phyloP scores from a whole-genome alignment of 139 green algal genomes.

The Coelastrella sp. region DNA sequence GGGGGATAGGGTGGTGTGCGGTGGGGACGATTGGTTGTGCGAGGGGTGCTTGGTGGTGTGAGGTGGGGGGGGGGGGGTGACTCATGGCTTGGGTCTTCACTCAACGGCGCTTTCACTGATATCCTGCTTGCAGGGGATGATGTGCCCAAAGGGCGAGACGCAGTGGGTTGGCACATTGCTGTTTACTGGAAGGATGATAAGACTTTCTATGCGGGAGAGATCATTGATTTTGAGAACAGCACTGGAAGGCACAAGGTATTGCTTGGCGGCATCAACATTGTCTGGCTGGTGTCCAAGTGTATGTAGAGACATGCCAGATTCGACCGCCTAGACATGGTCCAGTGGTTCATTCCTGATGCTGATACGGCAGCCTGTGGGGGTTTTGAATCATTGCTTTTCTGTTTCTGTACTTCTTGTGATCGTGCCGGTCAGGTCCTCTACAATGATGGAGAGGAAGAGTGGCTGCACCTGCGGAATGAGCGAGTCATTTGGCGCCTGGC shows the following conservation, averaged over 20 bases:
- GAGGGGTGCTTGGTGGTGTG: not conserved
- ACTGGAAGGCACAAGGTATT: constrained; percentile 60
- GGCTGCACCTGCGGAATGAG: constrained; percentile 60
- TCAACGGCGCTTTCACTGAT: too few species aligned
- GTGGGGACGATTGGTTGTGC: too few species aligned
- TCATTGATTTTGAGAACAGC: constrained; percentile 65
- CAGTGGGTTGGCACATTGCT: constrained; percentile 76
- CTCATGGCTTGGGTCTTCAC: too few species aligned
- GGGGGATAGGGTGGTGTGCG: too few species aligned
- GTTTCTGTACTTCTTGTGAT: not conserved
- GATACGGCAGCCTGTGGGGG: too few species aligned
- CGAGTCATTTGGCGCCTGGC: constrained; percentile 76
- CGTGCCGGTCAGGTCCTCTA: constrained; percentile 52
- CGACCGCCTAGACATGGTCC: not conserved
- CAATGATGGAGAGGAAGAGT: constrained; percentile 68
- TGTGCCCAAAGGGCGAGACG: constrained; percentile 55
- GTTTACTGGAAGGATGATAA: constrained; percentile 76
- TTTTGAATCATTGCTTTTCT: too few species aligned
- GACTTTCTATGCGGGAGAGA: constrained; percentile 53
- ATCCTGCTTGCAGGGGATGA: constrained; percentile 24
- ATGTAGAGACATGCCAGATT: not conserved
- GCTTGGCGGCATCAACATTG: not conserved
- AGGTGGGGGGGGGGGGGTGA: too few species aligned
- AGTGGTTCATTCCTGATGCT: not conserved
- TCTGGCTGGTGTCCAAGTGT: not conserved